Conservation (phyloP, 1,284 basidiomycete species). For the Tilletia walkeri region DNA sequence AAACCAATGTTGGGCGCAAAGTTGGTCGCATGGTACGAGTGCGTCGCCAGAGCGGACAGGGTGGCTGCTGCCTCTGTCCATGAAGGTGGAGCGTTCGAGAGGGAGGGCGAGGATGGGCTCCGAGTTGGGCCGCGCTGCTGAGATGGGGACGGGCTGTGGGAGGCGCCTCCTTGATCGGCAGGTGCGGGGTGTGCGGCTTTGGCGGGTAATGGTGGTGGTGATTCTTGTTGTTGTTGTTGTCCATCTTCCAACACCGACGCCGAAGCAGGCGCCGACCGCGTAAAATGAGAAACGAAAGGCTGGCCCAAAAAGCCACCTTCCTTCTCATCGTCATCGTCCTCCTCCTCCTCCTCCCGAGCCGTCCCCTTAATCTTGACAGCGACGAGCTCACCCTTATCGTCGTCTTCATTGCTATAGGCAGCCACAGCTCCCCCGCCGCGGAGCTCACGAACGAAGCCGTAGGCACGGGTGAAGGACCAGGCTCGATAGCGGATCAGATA, state of each 20-base stretch:
- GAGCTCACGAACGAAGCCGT: constrained; percentile 15
- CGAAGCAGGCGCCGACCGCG: neutral
- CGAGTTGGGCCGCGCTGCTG: no score
- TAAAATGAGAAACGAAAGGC: neutral
- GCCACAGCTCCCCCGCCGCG: constrained; percentile 4
- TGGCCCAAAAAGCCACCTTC: no score
- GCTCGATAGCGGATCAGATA: constrained; percentile 17
- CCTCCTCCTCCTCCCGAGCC: no score
- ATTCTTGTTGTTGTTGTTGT: neutral
- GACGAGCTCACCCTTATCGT: neutral
- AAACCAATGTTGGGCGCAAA: constrained; percentile 18
- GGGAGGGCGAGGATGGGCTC: no score
- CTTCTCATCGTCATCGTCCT: no score
- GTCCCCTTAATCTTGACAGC: neutral
- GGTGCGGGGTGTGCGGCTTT: no score
- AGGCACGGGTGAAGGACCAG: constrained; percentile 14
- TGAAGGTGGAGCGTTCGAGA: neutral
- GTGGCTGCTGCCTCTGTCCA: neutral
- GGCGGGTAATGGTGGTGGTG: no score
- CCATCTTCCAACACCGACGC: constrained; percentile 5
- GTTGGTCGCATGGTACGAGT: constrained; percentile 16
- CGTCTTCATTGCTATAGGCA: neutral
- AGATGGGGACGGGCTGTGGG: no score
- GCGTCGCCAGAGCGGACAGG: constrained; percentile 2
- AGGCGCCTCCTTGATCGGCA: no score